Evolutionary conservation across 768 basidiomycete species (phyloP), one percentile per base, ranked within the genome.

Genomic region (Sistotremastrum suecicum): DNA sequence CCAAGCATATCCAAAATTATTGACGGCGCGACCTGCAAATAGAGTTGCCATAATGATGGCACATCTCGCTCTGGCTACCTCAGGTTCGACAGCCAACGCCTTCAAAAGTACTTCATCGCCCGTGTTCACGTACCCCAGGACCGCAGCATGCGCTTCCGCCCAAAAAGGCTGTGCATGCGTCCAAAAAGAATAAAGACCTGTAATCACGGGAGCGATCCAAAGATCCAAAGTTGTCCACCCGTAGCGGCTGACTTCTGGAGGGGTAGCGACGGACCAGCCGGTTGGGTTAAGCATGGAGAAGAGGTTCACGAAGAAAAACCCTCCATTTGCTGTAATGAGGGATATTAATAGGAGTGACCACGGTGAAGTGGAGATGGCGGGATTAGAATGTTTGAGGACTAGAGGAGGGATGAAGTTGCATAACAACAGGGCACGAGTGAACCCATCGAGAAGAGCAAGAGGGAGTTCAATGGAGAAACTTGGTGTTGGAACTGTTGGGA

Each of bases 161-260:
- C 50, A 91, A 60, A 83, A 83, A 0, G 88, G 83, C 58, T 92
- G 88, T 2, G 84, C 80, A 51, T 90, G 86, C 6, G 88, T 90
- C 43, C 91, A 70, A 47, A 79, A 72, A 44, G 89, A 79, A 57
- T 86, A 91, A 7, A 91, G 57, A 1, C 69, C 83, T 7, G 87
- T 88, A 53, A 80, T 64, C 52, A 80, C 63, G 5, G 87, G 80
- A 6, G 90, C 87, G 60, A 76, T 76, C 89, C 90, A 94, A 32
- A 90, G 60, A 57, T 94, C 91, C 0, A 76, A 72, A 28, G 78
- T 76, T 38, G 78, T 82, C 90, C 90, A 94, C 8, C 91, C 91
- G 47, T 81, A 82, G 0, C 85, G 72, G 44, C 69, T 69, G 5
- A 95, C 70, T 58, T 92, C 90, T 0, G 79, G 69, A 1, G 91